Percentiles rank a stretch among this genome's conserved stretches.
phyloP scores from a whole-genome alignment of 192 early-diverging fungal genomes.

The Funneliformis mosseae region DNA sequence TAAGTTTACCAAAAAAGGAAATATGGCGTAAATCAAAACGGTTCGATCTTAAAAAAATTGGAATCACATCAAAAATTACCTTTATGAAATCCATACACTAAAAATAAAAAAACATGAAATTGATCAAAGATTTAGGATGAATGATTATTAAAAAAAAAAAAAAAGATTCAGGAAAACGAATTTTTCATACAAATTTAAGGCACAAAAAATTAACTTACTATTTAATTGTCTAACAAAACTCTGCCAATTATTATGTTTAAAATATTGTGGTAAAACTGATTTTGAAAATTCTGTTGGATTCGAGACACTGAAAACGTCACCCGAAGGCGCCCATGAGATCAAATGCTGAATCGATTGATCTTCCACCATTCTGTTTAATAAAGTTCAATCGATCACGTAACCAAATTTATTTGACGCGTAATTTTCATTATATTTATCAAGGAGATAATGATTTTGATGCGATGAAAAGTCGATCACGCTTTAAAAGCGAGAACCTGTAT shows the following conservation, averaged over 20 bases:
- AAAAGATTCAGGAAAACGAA: no score
- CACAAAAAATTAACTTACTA: constrained; percentile 47
- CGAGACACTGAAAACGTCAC: constrained; percentile 86
- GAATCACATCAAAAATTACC: constrained; percentile 42
- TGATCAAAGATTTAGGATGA: not conserved
- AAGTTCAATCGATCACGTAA: constrained; percentile 1
- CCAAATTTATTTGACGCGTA: not conserved
- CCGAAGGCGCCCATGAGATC: constrained; percentile 78
- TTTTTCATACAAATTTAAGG: no score
- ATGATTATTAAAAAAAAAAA: not conserved
- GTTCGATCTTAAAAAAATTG: constrained; percentile 36
- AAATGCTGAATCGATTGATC: constrained; percentile 63
- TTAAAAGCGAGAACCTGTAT: not conserved
- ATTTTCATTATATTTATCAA: not conserved
- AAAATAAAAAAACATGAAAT: not conserved
- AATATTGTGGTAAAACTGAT: constrained; percentile 78
- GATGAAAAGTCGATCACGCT: no score
- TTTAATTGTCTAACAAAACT: constrained; percentile 90
- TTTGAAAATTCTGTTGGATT: constrained; percentile 84
- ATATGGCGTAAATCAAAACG: not conserved
- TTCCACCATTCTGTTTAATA: constrained; percentile 66
- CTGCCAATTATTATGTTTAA: constrained; percentile 92
- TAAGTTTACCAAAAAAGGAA: constrained; percentile 1
- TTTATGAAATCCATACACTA: constrained; percentile 83
- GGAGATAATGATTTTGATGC: no score